Conservation (phyloP, 2,329 filamentous ascomycete genomes). For the Pseudocercospora crystallina region DNA sequence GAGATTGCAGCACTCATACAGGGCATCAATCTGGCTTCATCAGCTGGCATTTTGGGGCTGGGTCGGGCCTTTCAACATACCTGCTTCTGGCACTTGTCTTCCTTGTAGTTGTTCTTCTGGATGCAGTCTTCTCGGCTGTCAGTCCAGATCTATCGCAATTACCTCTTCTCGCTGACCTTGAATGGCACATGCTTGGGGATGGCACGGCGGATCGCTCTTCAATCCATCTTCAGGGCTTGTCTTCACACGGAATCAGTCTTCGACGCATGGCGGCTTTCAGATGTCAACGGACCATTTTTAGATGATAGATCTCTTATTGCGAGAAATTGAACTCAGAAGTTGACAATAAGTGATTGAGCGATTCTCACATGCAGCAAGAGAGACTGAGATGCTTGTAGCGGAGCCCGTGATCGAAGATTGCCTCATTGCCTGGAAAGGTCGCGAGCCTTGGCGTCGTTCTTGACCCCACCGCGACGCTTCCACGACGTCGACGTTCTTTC, state of each 20-base stretch:
- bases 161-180: conserved; percentile 62
- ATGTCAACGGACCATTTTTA: too few species aligned
- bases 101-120: conserved; percentile 78
- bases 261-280: too few species aligned
- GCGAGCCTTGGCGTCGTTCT: background rate
- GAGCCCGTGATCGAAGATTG: conserved; percentile 1
- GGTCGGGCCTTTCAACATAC: conserved; percentile 28
- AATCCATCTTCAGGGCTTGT: conserved; percentile 64
- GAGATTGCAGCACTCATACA: conserved; percentile 89
- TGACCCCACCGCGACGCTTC: conserved; percentile 2
- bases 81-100: conserved; percentile 72
- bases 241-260: background rate
- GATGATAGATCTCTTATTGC: too few species aligned
- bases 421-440: background rate
- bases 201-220: conserved; percentile 74
- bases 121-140: conserved; percentile 57
- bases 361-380: too few species aligned
- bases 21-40: conserved; percentile 66
- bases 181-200: conserved; percentile 85
- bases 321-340: too few species aligned
- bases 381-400: background rate
- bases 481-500: background rate
- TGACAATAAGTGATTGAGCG: too few species aligned
- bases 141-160: background rate
- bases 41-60: background rate